Percentiles rank a stretch among this genome's conserved stretches.
Evolutionary conservation across 163 green algal species (phyloP).

Genomic region (Prototheca cutis): DNA sequence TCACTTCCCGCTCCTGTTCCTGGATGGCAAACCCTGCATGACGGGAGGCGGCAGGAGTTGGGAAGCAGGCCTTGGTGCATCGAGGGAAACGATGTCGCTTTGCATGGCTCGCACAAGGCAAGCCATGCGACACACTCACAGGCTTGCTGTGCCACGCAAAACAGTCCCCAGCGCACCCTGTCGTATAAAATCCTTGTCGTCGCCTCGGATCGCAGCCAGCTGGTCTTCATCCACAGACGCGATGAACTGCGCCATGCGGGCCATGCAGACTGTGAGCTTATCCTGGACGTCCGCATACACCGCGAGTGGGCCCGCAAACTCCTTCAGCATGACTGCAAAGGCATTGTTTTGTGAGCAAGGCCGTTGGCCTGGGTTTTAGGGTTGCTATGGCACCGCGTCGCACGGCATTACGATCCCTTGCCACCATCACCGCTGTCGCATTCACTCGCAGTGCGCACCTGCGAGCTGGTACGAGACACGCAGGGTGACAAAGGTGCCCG

Average conservation of each 20-base stretch:
- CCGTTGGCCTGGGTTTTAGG: no score
- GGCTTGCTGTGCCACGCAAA: no score
- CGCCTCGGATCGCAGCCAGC: background rate
- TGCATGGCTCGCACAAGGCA: no score
- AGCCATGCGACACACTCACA: no score
- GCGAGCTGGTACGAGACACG: constrained; percentile 27
- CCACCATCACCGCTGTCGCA: background rate
- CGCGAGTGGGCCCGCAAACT: constrained; percentile 28
- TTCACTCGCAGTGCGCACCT: constrained; percentile 1
- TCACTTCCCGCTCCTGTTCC: no score
- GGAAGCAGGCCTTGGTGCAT: no score
- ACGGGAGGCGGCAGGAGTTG: no score
- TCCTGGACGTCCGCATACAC: constrained; percentile 30
- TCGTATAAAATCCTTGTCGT: no score
- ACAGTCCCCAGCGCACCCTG: no score
- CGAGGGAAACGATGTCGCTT: no score
- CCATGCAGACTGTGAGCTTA: constrained; percentile 20
- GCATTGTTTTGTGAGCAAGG: background rate
- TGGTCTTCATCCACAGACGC: constrained; percentile 1
- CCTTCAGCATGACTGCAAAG: constrained; percentile 15
- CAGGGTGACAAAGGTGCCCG: constrained; percentile 22
- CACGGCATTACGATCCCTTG: background rate
- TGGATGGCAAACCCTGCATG: no score
- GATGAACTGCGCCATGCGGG: constrained; percentile 8
- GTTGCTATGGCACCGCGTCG: no score